Evolutionary conservation across 495 filamentous ascomycete species (phyloP).

Genomic region (Sordaria brevicollis): DNA sequence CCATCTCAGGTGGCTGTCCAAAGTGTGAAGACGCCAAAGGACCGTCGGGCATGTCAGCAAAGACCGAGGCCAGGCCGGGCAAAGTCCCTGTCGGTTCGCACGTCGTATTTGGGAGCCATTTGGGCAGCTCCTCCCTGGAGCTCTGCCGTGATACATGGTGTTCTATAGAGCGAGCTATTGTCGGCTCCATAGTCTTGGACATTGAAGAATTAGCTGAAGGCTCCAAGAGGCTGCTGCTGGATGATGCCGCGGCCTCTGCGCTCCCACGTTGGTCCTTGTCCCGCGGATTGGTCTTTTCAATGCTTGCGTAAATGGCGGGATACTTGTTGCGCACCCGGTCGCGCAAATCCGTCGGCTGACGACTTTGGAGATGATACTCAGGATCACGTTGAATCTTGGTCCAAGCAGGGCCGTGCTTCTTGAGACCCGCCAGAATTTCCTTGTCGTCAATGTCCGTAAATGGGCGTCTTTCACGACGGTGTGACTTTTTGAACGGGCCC

Average conservation of each 20-base stretch:
- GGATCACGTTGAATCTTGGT: conserved; percentile 66
- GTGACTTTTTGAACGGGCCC: conserved; percentile 42
- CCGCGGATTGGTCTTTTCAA: conserved; percentile 47
- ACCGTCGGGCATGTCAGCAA: neutral
- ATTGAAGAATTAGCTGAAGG: conserved; percentile 29
- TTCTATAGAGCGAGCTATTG: conserved; percentile 20
- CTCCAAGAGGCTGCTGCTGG: conserved; percentile 22
- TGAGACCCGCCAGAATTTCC: conserved; percentile 64
- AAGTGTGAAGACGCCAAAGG: conserved; percentile 7
- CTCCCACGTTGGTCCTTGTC: conserved; percentile 13
- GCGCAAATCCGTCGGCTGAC: conserved; percentile 68
- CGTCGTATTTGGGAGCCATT: conserved; percentile 18
- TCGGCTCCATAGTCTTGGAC: conserved; percentile 21
- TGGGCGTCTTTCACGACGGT: conserved; percentile 44
- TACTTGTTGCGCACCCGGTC: conserved; percentile 76
- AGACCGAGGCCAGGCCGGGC: conserved; percentile 12
- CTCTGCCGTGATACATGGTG: conserved; percentile 26
- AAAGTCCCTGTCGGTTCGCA: conserved; percentile 25
- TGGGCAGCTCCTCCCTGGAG: conserved; percentile 32
- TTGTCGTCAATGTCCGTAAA: conserved; percentile 71
- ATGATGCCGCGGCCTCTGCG: conserved; percentile 11
- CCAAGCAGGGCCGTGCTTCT: conserved; percentile 70
- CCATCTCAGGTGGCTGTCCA: conserved; percentile 5
- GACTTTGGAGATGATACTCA: conserved; percentile 50
- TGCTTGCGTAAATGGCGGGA: conserved; percentile 45